phyloP scores from a whole-genome alignment of 805 yeast species.

The Metschnikowia kunwiensis region DNA sequence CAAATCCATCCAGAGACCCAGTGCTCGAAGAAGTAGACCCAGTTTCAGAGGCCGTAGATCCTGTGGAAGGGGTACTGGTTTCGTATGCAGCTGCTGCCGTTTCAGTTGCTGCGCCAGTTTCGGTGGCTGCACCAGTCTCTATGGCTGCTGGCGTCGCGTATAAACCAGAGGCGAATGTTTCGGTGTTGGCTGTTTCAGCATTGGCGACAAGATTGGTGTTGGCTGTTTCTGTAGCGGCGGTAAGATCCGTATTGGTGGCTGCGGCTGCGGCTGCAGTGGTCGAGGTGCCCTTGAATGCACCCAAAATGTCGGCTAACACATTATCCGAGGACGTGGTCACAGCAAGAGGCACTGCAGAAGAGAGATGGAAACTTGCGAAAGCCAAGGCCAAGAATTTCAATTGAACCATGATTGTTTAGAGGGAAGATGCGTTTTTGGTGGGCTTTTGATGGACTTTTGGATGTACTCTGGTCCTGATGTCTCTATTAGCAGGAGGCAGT shows the following conservation, averaged over 20 bases:
- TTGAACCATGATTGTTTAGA: neutral
- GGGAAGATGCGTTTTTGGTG: neutral
- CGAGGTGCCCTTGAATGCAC: constrained; percentile 5
- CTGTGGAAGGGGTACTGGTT: too few species aligned
- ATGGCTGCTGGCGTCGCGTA: too few species aligned
- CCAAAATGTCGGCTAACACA: constrained; percentile 4
- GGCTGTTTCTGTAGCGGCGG: neutral
- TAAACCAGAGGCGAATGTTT: too few species aligned
- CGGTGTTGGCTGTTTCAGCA: too few species aligned
- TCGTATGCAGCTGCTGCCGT: too few species aligned
- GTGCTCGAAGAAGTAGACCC: neutral
- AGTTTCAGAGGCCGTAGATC: too few species aligned
- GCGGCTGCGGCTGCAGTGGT: constrained; percentile 1
- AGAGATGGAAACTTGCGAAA: constrained; percentile 1
- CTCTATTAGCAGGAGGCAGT: too few species aligned
- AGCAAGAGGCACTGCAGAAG: constrained; percentile 4
- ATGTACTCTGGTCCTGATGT: too few species aligned
- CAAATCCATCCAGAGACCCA: neutral
- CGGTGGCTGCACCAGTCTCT: too few species aligned
- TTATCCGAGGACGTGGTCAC: constrained; percentile 6
- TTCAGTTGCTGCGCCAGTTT: too few species aligned
- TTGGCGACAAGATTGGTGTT: too few species aligned
- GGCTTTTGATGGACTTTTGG: too few species aligned
- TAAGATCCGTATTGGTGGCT: neutral
- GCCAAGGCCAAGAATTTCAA: constrained; percentile 2